Conservation (phyloP, 169 alveolate species). For the Besnoitia besnoiti region DNA sequence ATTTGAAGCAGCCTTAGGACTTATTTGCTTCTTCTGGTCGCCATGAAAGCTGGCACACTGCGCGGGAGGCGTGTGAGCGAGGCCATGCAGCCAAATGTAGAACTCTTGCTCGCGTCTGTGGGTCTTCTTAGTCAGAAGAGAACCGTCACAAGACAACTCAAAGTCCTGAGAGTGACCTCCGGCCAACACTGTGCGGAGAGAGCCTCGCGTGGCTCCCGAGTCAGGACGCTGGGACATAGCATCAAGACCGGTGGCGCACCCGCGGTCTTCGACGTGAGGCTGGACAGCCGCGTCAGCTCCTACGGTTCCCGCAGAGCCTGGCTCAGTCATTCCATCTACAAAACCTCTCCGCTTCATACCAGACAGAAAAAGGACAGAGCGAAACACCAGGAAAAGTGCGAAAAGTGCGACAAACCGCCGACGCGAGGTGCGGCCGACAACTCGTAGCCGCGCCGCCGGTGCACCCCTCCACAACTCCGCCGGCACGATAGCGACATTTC, state of each 20-base stretch:
- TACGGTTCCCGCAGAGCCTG: neutral
- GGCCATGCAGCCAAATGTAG: neutral
- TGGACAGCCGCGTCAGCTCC: neutral
- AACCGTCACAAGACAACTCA: neutral
- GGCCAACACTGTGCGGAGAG: neutral
- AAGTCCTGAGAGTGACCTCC: slow-evolving; percentile 21
- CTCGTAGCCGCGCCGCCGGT: too few relatives aligned
- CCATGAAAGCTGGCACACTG: neutral
- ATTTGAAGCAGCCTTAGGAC: too few relatives aligned
- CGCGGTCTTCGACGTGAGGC: neutral
- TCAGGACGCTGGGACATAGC: neutral
- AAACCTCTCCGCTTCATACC: too few relatives aligned
- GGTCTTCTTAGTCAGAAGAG: neutral
- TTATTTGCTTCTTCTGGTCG: too few relatives aligned
- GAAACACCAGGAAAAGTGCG: too few relatives aligned
- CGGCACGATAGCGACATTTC: too few relatives aligned
- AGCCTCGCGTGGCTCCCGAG: neutral
- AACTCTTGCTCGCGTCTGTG: neutral
- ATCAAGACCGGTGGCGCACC: neutral
- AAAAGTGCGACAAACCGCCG: too few relatives aligned
- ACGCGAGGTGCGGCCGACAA: too few relatives aligned
- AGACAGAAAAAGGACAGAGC: too few relatives aligned
- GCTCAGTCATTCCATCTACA: too few relatives aligned
- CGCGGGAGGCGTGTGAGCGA: neutral
- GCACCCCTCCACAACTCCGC: too few relatives aligned